These are phyloP conservation scores for Aspergillus sclerotiicarbonarius DNA, from an alignment of 495 filamentous ascomycete species.

Conservation along the genomic window DNA sequence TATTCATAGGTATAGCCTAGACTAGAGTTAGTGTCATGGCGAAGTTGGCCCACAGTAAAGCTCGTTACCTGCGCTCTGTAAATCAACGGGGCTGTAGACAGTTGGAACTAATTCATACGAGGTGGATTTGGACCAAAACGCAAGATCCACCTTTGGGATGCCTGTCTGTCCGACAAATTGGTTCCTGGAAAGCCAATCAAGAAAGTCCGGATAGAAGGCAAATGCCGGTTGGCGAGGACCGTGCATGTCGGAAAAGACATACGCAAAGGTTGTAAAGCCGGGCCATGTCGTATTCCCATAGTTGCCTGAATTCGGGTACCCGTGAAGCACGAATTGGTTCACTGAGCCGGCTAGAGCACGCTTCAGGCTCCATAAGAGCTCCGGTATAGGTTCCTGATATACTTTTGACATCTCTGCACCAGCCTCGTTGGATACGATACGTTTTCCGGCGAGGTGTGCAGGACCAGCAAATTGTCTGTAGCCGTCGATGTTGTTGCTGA, in stretches of 20 bases:
- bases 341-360: background rate
- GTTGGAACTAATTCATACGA: background rate
- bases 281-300: conserved; percentile 8
- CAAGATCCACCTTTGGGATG: conserved; percentile 4
- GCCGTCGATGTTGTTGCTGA: conserved; percentile 4
- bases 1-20: conserved; percentile 10
- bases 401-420: background rate
- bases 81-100: background rate
- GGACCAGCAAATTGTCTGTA: conserved; percentile 10
- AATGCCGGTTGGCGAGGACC: conserved; percentile 1
- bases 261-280: conserved; percentile 1
- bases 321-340: conserved; percentile 2
- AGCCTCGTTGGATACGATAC: conserved; percentile 6
- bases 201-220: background rate
- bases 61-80: conserved; percentile 2
- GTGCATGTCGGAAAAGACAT: conserved; percentile 5
- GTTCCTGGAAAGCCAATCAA: conserved; percentile 1
- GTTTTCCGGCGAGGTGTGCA: background rate
- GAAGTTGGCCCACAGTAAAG: background rate
- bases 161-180: conserved; percentile 1
- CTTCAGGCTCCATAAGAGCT: conserved; percentile 1
- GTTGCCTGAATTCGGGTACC: background rate
- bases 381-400: background rate
- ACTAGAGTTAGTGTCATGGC: background rate
- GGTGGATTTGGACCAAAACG: conserved; percentile 3